Conservation (phyloP, 805 yeast species). For the Jamesozyma rosinii region DNA sequence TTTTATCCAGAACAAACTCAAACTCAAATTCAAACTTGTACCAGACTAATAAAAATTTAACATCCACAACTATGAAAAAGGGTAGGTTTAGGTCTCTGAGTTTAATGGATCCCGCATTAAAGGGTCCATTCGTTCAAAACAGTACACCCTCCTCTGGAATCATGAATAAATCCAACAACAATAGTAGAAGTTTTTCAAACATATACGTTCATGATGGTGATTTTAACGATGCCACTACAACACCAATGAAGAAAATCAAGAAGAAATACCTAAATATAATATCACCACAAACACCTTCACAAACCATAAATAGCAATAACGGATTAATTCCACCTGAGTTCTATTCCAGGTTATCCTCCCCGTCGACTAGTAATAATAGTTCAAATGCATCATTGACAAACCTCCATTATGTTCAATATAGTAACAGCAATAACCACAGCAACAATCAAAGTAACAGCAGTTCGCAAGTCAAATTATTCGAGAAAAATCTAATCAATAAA, state of each 20-base stretch:
- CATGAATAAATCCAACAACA: neutral
- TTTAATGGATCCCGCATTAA: conserved; percentile 27
- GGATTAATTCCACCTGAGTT: conserved; percentile 32
- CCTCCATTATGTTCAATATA: neutral
- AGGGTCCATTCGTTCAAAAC: conserved; percentile 13
- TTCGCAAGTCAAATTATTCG: conserved; percentile 13
- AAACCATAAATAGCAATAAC: neutral
- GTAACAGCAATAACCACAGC: neutral
- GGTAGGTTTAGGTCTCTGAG: conserved; percentile 29
- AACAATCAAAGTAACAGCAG: neutral
- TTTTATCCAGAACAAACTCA: conserved; percentile 24
- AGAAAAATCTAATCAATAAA: conserved; percentile 21
- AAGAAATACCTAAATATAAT: conserved; percentile 2
- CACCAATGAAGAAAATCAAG: neutral
- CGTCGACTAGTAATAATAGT: conserved; percentile 27
- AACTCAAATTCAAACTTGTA: conserved; percentile 6
- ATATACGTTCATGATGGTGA: conserved; percentile 31
- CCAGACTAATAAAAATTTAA: neutral
- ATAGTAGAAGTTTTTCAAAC: conserved; percentile 16
- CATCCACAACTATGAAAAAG: conserved; percentile 5
- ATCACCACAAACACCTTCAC: neutral
- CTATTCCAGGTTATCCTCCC: conserved; percentile 28
- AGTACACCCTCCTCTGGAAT: neutral
- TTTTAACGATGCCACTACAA: conserved; percentile 10
- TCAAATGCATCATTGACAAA: conserved; percentile 21